Percentiles rank a stretch among this genome's conserved stretches.
Evolutionary conservation across 768 basidiomycete species (phyloP).

Genomic region (Gloeophyllum trabeum): DNA sequence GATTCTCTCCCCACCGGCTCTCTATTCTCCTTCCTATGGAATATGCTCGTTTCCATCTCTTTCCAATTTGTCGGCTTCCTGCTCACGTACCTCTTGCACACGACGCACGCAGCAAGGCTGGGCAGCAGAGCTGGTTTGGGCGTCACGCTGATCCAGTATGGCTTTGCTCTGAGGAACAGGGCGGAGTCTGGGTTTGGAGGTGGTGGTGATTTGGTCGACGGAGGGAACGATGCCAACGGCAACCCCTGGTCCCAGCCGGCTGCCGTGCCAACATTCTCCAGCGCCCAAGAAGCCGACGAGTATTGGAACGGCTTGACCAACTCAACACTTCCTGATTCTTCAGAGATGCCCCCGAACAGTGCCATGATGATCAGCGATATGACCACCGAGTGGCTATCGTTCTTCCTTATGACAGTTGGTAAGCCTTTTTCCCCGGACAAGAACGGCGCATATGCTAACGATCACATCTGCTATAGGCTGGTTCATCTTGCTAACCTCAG

Average conservation of each 20-base stretch:
- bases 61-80: constrained; percentile 96
- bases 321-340: constrained; percentile 2
- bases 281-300: constrained; percentile 32
- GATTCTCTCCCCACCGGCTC: constrained; percentile 79
- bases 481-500: constrained; percentile 83
- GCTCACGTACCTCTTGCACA: constrained; percentile 89
- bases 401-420: constrained; percentile 88
- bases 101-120: constrained; percentile 86
- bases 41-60: constrained; percentile 83
- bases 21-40: constrained; percentile 85
- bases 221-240: background rate
- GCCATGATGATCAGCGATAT: constrained; percentile 26
- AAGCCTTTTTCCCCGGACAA: constrained; percentile 14
- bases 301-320: constrained; percentile 22
- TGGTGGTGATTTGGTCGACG: constrained; percentile 6
- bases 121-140: constrained; percentile 93
- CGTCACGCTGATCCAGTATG: constrained; percentile 94
- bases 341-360: constrained; percentile 7
- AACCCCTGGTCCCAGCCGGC: background rate
- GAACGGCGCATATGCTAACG: no score
- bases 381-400: constrained; percentile 90
- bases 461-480: constrained; percentile 38
- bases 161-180: constrained; percentile 61
- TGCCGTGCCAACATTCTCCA: constrained; percentile 26
- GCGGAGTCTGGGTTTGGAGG: constrained; percentile 26